Conservation (phyloP, 2,329 filamentous ascomycete genomes). For the Daldinia eschscholtzii region DNA sequence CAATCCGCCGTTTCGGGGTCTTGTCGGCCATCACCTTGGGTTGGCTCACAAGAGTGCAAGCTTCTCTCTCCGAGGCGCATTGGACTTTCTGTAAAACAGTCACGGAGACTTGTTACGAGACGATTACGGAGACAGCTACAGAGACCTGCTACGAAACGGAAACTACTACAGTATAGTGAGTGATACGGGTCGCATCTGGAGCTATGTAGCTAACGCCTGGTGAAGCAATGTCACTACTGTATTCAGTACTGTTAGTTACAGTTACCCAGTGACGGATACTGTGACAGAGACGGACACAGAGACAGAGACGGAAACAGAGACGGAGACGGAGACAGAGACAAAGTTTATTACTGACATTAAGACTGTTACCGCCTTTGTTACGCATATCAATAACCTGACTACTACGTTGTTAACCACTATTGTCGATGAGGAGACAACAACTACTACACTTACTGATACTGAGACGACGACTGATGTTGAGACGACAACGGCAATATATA, state of each 20-base stretch:
- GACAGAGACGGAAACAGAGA: conserved; percentile 39
- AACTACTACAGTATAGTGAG: conserved; percentile 32
- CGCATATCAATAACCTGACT: conserved; percentile 23
- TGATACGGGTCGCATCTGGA: conserved; percentile 2
- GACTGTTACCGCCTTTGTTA: conserved; percentile 27
- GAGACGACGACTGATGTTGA: neutral
- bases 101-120: conserved; percentile 40
- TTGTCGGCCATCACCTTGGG: conserved; percentile 44
- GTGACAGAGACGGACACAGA: conserved; percentile 20
- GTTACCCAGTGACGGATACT: conserved; percentile 39
- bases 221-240: conserved; percentile 43
- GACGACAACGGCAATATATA: conserved; percentile 41
- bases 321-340: conserved; percentile 5
- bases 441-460: conserved; percentile 6
- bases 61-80: conserved; percentile 24
- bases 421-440: conserved; percentile 32
- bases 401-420: conserved; percentile 12
- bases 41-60: conserved; percentile 37
- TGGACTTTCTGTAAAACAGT: conserved; percentile 38
- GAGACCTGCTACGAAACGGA: conserved; percentile 22
- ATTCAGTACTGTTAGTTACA: conserved; percentile 36
- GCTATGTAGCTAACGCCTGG: conserved; percentile 29
- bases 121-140: conserved; percentile 43
- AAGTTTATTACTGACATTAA: neutral
- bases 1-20: conserved; percentile 38